Conservation (phyloP, 2,329 filamentous ascomycete species). For the Pseudofabraea citricarpa region DNA sequence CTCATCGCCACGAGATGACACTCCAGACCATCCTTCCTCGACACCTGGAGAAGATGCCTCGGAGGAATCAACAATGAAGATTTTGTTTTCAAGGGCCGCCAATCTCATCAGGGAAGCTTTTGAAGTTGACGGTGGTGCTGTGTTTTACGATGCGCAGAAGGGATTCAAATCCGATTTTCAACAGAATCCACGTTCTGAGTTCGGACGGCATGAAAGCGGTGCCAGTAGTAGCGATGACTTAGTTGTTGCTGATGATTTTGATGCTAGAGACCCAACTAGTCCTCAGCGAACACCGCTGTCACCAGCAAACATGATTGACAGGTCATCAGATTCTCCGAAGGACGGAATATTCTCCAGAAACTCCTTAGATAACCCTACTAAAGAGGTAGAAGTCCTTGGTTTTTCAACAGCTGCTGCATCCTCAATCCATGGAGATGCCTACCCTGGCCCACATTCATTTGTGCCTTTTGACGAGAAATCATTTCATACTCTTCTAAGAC, state of each 20-base stretch:
- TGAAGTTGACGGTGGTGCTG: conserved; percentile 27
- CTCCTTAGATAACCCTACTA: conserved; percentile 11
- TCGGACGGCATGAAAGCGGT: conserved; percentile 7
- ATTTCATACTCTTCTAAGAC: conserved; percentile 29
- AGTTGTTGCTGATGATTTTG: neutral
- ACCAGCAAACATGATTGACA: conserved; percentile 3
- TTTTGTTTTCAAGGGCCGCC: conserved; percentile 25
- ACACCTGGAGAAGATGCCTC: conserved; percentile 16
- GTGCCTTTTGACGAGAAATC: conserved; percentile 23
- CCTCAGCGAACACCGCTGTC: conserved; percentile 2
- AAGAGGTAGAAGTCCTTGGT: conserved; percentile 22
- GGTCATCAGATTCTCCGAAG: conserved; percentile 2
- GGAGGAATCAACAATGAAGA: conserved; percentile 20
- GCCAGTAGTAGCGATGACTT: conserved; percentile 12
- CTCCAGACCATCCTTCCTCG: conserved; percentile 1
- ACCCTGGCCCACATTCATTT: conserved; percentile 20
- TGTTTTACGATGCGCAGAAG: conserved; percentile 28
- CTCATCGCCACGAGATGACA: conserved; percentile 13
- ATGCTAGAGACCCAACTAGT: neutral
- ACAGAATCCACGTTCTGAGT: neutral
- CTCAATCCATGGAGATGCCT: conserved; percentile 24
- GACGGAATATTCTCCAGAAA: conserved; percentile 13
- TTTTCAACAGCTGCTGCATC: conserved; percentile 25
- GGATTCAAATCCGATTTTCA: conserved; percentile 18
- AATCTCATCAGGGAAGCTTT: conserved; percentile 28